Percentiles rank a stretch among this genome's conserved stretches.
phyloP scores from a whole-genome alignment of 2,329 filamentous ascomycete species.

The Penicillium sp. region DNA sequence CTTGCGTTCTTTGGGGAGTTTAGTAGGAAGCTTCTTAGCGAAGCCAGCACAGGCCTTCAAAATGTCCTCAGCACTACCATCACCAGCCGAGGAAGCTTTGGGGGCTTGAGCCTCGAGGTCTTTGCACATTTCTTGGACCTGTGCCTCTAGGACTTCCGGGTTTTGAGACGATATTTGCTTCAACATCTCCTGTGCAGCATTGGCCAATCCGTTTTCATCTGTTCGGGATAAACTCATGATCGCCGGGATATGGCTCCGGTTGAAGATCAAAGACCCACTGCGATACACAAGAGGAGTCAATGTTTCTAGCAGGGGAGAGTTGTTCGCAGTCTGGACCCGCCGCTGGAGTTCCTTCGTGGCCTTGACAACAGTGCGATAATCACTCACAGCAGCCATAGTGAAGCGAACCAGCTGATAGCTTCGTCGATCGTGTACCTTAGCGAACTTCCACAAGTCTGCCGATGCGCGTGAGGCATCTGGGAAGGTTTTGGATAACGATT shows the following conservation, averaged over 20 bases:
- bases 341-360: conserved; percentile 88
- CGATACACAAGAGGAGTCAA: conserved; percentile 80
- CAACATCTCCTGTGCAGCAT: conserved; percentile 80
- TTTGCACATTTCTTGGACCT: conserved; percentile 87
- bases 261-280: conserved; percentile 81
- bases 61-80: conserved; percentile 76
- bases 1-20: conserved; percentile 76
- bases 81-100: conserved; percentile 63
- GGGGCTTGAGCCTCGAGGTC: conserved; percentile 80
- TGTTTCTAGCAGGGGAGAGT: conserved; percentile 68
- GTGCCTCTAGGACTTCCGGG: conserved; percentile 86
- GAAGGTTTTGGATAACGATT: conserved; percentile 70
- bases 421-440: conserved; percentile 84
- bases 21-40: conserved; percentile 77
- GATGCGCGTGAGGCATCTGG: conserved; percentile 71
- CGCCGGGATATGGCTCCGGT: conserved; percentile 85
- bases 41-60: conserved; percentile 93
- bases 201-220: conserved; percentile 73
- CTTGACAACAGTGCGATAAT: conserved; percentile 86
- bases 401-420: conserved; percentile 87
- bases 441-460: conserved; percentile 83
- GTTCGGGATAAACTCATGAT: conserved; percentile 86
- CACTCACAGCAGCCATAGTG: conserved; percentile 77
- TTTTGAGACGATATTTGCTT: conserved; percentile 89
- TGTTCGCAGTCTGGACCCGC: conserved; percentile 67